Conservation (phyloP, 2,329 filamentous ascomycete genomes). For the Fusarium udum region DNA sequence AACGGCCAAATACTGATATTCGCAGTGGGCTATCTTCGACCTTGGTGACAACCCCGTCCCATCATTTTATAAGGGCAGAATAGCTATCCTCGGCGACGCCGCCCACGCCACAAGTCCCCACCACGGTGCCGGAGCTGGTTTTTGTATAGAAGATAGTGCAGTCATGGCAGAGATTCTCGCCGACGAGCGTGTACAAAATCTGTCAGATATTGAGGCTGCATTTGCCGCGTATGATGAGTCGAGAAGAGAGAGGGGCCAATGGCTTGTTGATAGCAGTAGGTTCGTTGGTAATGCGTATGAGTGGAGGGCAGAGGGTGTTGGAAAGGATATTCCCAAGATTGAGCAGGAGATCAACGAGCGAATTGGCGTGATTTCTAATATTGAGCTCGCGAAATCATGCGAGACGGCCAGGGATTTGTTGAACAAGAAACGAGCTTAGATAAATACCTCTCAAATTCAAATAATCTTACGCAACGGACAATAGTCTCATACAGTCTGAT, state of each 20-base stretch:
- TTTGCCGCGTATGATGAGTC: conserved; percentile 59
- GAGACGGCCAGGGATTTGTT: conserved; percentile 2
- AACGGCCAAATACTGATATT: not conserved
- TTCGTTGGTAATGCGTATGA: conserved; percentile 54
- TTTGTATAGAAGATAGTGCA: conserved; percentile 63
- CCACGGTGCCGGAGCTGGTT: conserved; percentile 66
- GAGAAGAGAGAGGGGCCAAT: conserved; percentile 59
- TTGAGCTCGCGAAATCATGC: conserved; percentile 15
- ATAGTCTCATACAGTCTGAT: not conserved
- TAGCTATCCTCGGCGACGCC: conserved; percentile 67
- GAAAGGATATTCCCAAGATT: conserved; percentile 25
- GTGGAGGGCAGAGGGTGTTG: conserved; percentile 48
- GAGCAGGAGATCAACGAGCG: conserved; percentile 33
- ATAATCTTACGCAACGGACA: not conserved
- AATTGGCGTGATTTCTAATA: conserved; percentile 15
- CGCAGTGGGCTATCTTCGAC: conserved; percentile 58
- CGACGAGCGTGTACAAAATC: conserved; percentile 48
- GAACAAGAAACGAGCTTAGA: not conserved
- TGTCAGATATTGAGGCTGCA: conserved; percentile 36
- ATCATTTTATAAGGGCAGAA: conserved; percentile 53
- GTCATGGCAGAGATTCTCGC: conserved; percentile 58
- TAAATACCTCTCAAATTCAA: not conserved
- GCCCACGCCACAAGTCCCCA: conserved; percentile 71
- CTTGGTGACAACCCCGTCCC: conserved; percentile 55
- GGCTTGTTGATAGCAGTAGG: conserved; percentile 61